Base-by-base conservation (phyloP, 345 rosid species). In the Laguncularia racemosa region DNA sequence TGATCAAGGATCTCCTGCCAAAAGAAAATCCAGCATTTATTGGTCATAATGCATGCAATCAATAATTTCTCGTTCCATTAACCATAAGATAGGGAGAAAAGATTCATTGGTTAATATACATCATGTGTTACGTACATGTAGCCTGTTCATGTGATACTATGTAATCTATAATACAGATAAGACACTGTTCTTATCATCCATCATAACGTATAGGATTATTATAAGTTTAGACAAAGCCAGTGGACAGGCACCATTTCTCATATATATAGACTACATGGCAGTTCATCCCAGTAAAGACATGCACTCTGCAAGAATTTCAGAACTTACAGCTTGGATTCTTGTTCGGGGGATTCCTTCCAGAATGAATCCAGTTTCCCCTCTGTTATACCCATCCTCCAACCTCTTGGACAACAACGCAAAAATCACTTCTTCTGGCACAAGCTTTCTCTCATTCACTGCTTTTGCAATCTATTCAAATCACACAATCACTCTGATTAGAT, bases 271-370 rank as follows among this genome's bases (percentile, higher is more conserved):
- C 4, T 4, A 33, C 40, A 33, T 33, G 9, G 9, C 40, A 33
- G 9, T 33, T 33, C 9, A 33, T 33, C 11, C 40, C 40, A 6
- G 9, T 9, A 1, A 23, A 33, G 40, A 33, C 40, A 7, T 33
- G 6, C 2, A 33, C 6, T 33, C 40, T 14, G 4, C 8, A 14
- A 33, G 50, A 46, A 55, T 48, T 44, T 33, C 19, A 12, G 33
- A 45, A 75, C 88, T 69, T 58, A 87, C 86, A 3, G 97, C 97
- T 70, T 93, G 99, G 45, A 68, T 20, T 63, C 81, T 79, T 16
- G 95, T 85, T 20, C 90, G 88, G 50, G 99, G 99, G 71, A 93
- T 76, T 7, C 99, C 97, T 61, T 93, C 97, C 33, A 93, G 83
- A 69, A 93, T 85, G 78, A 93, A 93, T 53, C 99, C 99, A 15